Evolutionary conservation across 73 alveolate species (phyloP).

Genomic region (Paramecium primaurelia): DNA sequence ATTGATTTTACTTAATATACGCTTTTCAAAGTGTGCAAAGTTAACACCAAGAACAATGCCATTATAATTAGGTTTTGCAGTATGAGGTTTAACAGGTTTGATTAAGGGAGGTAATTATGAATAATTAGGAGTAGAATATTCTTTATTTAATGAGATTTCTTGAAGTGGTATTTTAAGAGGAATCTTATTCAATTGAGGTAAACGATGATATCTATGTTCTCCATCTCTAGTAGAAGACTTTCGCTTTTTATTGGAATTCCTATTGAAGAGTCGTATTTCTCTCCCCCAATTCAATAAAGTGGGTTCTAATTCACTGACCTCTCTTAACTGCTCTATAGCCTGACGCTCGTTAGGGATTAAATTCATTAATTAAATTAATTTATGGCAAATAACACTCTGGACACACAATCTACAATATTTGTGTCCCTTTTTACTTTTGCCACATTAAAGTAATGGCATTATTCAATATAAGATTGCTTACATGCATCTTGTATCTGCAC

Average conservation of each 20-base stretch:
- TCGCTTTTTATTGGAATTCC: not conserved
- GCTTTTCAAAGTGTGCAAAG: not conserved
- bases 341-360: not conserved
- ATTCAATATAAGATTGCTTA: conserved; percentile 6
- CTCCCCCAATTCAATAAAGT: not conserved
- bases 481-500: conserved; percentile 15
- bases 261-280: not conserved
- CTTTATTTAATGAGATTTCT: not conserved
- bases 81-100: not conserved
- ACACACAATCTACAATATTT: conserved; percentile 17
- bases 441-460: not conserved
- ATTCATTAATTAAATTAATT: conserved; percentile 17
- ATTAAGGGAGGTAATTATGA: not conserved
- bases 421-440: conserved; percentile 22
- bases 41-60: not conserved
- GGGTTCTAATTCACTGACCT: not conserved
- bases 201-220: not conserved
- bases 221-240: not conserved
- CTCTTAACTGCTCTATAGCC: conserved; percentile 14
- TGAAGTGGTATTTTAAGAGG: not conserved
- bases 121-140: not conserved
- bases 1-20: not conserved
- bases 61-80: not conserved
- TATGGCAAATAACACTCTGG: conserved; percentile 29
- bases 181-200: not conserved